Conservation (phyloP, 2,329 filamentous ascomycete species). For the Beauveria sp. region DNA sequence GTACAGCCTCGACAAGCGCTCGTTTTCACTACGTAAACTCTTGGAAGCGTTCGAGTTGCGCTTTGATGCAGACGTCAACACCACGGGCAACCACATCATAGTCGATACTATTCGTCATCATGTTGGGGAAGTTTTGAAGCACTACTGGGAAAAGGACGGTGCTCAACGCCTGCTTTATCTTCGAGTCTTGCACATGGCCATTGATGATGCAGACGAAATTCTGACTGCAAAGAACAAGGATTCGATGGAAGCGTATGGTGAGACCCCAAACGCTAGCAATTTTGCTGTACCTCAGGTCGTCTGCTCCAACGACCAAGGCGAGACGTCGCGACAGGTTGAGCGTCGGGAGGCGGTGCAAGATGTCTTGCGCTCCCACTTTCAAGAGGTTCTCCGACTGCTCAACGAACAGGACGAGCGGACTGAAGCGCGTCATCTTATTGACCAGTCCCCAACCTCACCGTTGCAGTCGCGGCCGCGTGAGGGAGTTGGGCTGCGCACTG, state of each 20-base stretch:
- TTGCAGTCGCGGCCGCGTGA: neutral
- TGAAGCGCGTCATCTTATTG: constrained; percentile 11
- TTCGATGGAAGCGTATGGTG: neutral
- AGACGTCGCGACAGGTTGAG: constrained; percentile 15
- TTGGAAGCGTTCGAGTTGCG: constrained; percentile 30
- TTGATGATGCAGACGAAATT: constrained; percentile 36
- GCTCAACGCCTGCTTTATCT: constrained; percentile 27
- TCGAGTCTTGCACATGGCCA: constrained; percentile 30
- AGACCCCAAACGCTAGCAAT: neutral
- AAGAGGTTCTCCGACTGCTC: constrained; percentile 38
- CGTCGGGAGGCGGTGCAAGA: constrained; percentile 33
- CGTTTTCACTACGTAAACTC: constrained; percentile 35
- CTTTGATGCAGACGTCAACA: constrained; percentile 18
- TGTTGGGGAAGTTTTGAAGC: constrained; percentile 17
- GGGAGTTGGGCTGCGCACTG: constrained; percentile 1
- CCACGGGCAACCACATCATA: constrained; percentile 18
- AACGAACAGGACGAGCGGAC: constrained; percentile 30
- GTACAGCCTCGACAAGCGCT: constrained; percentile 44
- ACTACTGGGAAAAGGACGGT: constrained; percentile 17
- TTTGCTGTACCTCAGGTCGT: neutral
- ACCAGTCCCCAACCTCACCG: constrained; percentile 12
- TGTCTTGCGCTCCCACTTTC: constrained; percentile 42
- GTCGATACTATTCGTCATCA: constrained; percentile 20
- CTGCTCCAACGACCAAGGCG: constrained; percentile 5
- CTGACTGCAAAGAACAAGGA: constrained; percentile 26